Base-by-base conservation (phyloP, 148 eudicot species). In the Rhododendron kiyosumense region DNA sequence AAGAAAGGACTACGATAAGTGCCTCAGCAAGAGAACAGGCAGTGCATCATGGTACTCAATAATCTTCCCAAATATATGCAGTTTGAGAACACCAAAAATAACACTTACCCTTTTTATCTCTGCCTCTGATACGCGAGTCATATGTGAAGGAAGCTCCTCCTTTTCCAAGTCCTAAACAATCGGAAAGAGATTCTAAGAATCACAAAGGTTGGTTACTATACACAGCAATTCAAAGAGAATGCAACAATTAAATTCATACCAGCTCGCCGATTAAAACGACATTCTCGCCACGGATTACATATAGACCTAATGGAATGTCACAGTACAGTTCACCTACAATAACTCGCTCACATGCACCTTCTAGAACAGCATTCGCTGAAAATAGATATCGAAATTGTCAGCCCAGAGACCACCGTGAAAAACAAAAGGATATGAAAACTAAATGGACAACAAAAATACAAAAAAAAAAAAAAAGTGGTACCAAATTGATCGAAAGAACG, bases 401-500 rank as follows among this genome's bases (percentile, higher is more conserved):
- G 74, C 87, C 45, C 46, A 51, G 52, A 52, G 48, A 36, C 1
- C 41, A 71, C 12, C n/a, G 75, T 13, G 41, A 30, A 32, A 49
- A 7, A 78, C 14, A 63, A 0, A 54, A 77, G 34, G 12, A 26
- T 4, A 77, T 46, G 81, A 63, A 51, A 85, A 26, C 49, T 57
- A 22, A 77, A 3, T 45, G 5, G 26, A 84, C 18, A 84, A 75
- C 38, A 30, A 8, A 54, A 74, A 28, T 2, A 57, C 54, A 46
- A 30, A 79, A 28, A 46, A 30, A 79, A 15, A 85, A 41, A 30
- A 79, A 15, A 85, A 41, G n/a, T 46, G 24, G 52, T 95, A 97
- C 99, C 99, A 85, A 95, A 97, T 91, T 97, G 99, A 87, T 97
- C 99, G 77, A 96, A 96, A 65, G 98, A 96, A 26, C 97, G 94